These are phyloP conservation scores for Sugiyamaella sp. DNA, from an alignment of 1,139 yeast species.

Conservation along the genomic window DNA sequence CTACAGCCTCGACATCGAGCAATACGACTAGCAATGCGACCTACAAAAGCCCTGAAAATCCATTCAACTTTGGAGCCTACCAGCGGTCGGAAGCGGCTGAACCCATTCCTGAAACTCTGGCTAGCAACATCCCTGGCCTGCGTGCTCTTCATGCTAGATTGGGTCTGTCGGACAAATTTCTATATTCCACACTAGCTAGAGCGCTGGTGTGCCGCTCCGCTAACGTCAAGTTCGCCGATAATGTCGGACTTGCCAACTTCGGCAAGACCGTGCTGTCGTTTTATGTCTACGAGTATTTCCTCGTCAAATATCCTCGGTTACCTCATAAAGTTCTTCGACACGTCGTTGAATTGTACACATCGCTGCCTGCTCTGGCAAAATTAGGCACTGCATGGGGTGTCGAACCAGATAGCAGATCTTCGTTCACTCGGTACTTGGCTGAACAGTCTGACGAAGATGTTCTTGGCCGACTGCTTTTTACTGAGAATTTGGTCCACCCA, in stretches of 20 bases:
- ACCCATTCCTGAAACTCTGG: constrained; percentile 46
- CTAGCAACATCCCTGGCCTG: constrained; percentile 64
- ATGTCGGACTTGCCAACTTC: constrained; percentile 75
- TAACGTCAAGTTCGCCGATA: constrained; percentile 58
- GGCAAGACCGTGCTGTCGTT: constrained; percentile 79
- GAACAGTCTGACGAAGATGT: constrained; percentile 62
- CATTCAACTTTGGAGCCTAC: constrained; percentile 38
- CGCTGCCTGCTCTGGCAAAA: constrained; percentile 61
- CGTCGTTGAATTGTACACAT: constrained; percentile 73
- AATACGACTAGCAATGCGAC: neutral
- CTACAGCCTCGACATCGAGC: neutral
- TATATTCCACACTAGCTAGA: constrained; percentile 74
- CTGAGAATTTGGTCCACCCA: constrained; percentile 32
- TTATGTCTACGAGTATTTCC: constrained; percentile 72
- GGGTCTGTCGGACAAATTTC: constrained; percentile 47
- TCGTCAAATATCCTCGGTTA: constrained; percentile 82
- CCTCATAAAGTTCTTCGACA: constrained; percentile 77
- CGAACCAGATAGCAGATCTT: constrained; percentile 66
- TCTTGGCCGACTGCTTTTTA: constrained; percentile 41
- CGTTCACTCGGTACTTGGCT: constrained; percentile 67
- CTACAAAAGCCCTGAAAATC: constrained; percentile 27
- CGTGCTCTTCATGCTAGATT: constrained; percentile 82
- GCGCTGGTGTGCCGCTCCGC: constrained; percentile 63
- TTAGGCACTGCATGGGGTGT: constrained; percentile 86
- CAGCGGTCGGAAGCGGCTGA: constrained; percentile 26